Evolutionary conservation across 2,329 filamentous ascomycete genomes (phyloP), one percentile per base, ranked within the genome.

Genomic region (Cordyceps tenuipes): DNA sequence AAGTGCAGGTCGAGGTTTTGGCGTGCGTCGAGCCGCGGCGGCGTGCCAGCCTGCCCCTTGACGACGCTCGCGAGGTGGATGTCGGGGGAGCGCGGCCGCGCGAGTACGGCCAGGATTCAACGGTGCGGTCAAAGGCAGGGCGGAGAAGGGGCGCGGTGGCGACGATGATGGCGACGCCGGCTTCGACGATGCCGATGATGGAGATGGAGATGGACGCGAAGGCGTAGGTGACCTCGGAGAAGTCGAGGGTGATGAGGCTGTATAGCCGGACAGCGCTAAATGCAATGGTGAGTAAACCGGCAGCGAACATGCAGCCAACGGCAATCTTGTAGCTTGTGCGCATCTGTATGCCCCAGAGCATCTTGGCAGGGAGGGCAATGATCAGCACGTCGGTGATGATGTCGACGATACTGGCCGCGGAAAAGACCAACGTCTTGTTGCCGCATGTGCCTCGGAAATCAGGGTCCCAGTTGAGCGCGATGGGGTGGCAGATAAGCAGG

Each of bases 121-220:
- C 1, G 12, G 62, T 64, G 9, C 62, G 60, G 21, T 66, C 64
- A 23, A 66, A 62, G n/a, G 64, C 59, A 7, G 64, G 64, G 12
- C 64, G 60, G 3, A 65, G 55, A 12, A 64, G 61, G 12, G 64
- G 62, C 15, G 63, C 62, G 3, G 63, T 62, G 5, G 62, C 60
- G 12, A 66, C 63, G 7, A 65, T 64, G n/a, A 63, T 62, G 10
- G 64, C 63, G 4, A 66, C 61, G 4, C 64, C 57, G n/a, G 59
- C 53, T 19, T 66, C 63, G n/a, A 63, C 36, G 13, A 61, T 47
- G 3, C 62, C 61, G 19, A 61, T 59, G 13, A 66, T 61, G 21
- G 58, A 63, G 13, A 66, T 61, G 21, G 58, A 63, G 12, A 63
- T 43, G 9, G 61, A 39, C n/a, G 62, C 57, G 34, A 56, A 60